These are phyloP conservation scores for Boechera retrofracta DNA, from an alignment of 345 rosid species.

Conservation along the genomic window DNA sequence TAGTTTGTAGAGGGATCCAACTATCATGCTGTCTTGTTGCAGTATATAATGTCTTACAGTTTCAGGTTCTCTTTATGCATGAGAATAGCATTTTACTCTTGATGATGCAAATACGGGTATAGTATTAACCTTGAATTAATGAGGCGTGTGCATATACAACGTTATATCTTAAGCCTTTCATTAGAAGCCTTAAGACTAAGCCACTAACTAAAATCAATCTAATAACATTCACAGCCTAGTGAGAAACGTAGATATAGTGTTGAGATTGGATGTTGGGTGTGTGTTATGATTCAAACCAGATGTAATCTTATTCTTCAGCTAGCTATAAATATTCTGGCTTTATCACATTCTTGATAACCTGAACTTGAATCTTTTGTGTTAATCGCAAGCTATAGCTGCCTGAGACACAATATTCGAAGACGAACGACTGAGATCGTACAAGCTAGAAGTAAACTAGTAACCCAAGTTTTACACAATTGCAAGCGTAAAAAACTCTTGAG, in stretches of 20 bases:
- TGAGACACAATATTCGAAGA: no score
- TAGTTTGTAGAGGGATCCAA: not conserved
- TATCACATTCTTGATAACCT: no score
- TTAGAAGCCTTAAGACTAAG: not conserved
- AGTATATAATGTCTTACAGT: slow-evolving; percentile 9
- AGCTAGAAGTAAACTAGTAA: no score
- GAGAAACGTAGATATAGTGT: not conserved
- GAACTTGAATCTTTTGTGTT: no score
- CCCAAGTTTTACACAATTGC: no score
- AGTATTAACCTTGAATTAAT: no score
- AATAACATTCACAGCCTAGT: no score
- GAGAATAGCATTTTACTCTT: slow-evolving; percentile 8
- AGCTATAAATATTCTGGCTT: not conserved
- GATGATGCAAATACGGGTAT: not conserved
- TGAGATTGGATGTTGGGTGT: not conserved
- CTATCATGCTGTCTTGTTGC: slow-evolving; percentile 6
- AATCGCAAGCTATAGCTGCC: no score
- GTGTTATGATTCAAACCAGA: not conserved
- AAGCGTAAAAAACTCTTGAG: no score
- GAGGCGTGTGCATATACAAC: no score
- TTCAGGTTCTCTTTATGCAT: not conserved
- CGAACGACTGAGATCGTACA: no score
- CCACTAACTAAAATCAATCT: not conserved
- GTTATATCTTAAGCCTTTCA: no score
- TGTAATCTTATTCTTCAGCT: slow-evolving; percentile 1